Base-by-base conservation (phyloP, 129 eudicot genomes). In the Flaveria bidentis region DNA sequence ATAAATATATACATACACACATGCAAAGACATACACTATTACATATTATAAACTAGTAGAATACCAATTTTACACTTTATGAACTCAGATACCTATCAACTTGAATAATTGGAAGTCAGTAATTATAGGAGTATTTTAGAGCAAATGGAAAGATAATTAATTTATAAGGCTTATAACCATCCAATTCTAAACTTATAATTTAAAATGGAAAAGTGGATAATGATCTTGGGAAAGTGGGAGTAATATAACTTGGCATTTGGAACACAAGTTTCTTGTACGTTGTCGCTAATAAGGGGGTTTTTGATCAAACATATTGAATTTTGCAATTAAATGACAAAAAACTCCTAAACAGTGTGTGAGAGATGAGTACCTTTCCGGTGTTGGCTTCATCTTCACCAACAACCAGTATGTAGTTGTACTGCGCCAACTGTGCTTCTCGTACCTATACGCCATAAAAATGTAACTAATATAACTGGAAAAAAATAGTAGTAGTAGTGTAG, bases 341-440 rank as follows among this genome's bases (percentile, higher is more conserved):
- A 26, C 17, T 9, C 8, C 1, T 14, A 18, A 7, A 20, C 17
- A 41, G 41, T 23, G 25, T 58, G 55, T 30, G 13, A 61, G 15
- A 61, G 15, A 78, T 22, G 15, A 14, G 9, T 71, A 91, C 99
- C 99, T 81, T 80, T 84, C 87, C 86, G 0, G 80, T 86, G 63
- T 80, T 82, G 56, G 80, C 90, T 79, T 91, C 99, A 46, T 83
- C 87, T 85, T 91, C 99, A 15, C 99, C 99, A 71, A 95, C 99
- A 17, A 91, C 97, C 67, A 95, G 72, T 66, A 95, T 95, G 73
- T 95, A 89, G 88, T 95, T 95, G 84, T 91, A 95, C 58, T 91
- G 94, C 10, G 96, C 93, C 72, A 89, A 6, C 74, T 87, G 94
- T 80, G 99, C 99, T 84, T 95, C 99, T 50, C 92, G 82, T 45